A percentile compares a stretch with the other conserved stretches of the same genome.
These are phyloP conservation scores for Fraxinus nigra DNA, from an alignment of 305 asterid species.

Conservation along the genomic window DNA sequence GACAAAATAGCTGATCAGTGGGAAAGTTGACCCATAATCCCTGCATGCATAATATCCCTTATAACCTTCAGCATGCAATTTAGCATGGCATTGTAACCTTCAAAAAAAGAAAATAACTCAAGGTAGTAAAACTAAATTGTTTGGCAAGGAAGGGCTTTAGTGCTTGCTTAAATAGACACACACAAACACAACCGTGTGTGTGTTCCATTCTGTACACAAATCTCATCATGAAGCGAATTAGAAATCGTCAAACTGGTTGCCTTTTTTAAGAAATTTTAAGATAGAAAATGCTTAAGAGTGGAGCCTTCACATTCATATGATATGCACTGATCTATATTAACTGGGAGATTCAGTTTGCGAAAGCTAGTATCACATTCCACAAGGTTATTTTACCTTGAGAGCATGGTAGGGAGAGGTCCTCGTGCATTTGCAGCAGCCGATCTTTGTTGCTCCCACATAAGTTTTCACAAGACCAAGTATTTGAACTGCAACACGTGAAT, in stretches of 20 bases:
- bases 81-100: neutral
- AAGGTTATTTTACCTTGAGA: slow-evolving; percentile 53
- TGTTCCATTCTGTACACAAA: neutral
- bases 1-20: slow-evolving; percentile 84
- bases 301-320: neutral
- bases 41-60: slow-evolving; percentile 40
- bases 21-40: slow-evolving; percentile 88
- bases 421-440: slow-evolving; percentile 78
- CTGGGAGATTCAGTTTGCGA: neutral
- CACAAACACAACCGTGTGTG: neutral
- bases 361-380: slow-evolving; percentile 12
- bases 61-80: slow-evolving; percentile 12
- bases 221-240: neutral
- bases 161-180: neutral
- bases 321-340: neutral
- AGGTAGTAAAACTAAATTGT: neutral
- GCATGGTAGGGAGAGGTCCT: slow-evolving; percentile 78
- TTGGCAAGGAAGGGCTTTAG: neutral
- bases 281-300: neutral
- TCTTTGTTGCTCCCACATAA: slow-evolving; percentile 62
- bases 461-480: slow-evolving; percentile 79
- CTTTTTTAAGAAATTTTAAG: neutral
- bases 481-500: slow-evolving; percentile 68
- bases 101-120: slow-evolving; percentile 16
- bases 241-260: neutral